phyloP scores from a whole-genome alignment of 805 yeast genomes.

The Clavispora phyllophila region DNA sequence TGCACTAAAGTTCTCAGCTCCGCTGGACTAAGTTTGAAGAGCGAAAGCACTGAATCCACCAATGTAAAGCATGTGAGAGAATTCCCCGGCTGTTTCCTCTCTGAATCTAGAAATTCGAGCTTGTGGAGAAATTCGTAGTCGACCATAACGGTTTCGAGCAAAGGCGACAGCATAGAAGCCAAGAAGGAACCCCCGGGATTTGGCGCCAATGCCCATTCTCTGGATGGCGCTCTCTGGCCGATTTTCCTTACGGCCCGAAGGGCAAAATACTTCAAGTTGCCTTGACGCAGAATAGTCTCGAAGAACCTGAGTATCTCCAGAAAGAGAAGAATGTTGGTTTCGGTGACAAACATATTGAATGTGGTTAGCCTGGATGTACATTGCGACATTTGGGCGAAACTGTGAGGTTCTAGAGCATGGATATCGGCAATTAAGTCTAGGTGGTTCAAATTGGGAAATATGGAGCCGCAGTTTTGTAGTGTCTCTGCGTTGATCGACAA shows the following conservation, averaged over 20 bases:
- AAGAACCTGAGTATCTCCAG: slow-evolving; percentile 7
- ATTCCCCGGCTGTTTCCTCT: not conserved
- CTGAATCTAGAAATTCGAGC: not conserved
- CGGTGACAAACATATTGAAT: slow-evolving; percentile 15
- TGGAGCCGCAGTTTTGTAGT: slow-evolving; percentile 7
- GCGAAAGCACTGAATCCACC: slow-evolving; percentile 19
- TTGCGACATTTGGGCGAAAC: slow-evolving; percentile 1
- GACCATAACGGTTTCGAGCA: slow-evolving; percentile 9
- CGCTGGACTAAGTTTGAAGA: slow-evolving; percentile 1
- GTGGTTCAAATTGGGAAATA: slow-evolving; percentile 6
- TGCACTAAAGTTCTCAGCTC: not conserved
- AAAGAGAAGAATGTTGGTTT: slow-evolving; percentile 10
- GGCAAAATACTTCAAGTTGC: not conserved
- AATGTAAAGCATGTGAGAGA: slow-evolving; percentile 9
- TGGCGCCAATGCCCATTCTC: not conserved
- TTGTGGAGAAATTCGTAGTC: slow-evolving; percentile 9
- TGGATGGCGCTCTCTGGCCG: not conserved
- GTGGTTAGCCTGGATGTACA: slow-evolving; percentile 1
- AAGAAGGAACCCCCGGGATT: slow-evolving; percentile 2
- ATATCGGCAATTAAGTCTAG: slow-evolving; percentile 20
- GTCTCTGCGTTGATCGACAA: slow-evolving; percentile 17
- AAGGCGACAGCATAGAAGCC: slow-evolving; percentile 2
- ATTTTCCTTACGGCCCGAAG: slow-evolving; percentile 6
- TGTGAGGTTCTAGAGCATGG: slow-evolving; percentile 9
- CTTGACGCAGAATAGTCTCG: not conserved